These are phyloP conservation scores for Barnettozyma wickerhamii DNA, from an alignment of 805 yeast species.

Conservation along the genomic window DNA sequence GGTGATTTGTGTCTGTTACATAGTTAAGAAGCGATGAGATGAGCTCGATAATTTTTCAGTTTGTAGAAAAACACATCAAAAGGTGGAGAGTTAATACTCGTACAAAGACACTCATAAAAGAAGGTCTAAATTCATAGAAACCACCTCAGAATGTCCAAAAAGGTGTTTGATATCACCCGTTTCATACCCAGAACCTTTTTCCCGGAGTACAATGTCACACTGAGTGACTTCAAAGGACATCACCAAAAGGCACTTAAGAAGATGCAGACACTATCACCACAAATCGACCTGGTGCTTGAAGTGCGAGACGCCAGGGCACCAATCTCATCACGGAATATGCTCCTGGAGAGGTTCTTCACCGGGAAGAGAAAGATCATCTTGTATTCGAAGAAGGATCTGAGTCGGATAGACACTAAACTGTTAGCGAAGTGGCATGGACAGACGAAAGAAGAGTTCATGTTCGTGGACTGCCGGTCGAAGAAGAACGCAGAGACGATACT, in stretches of 20 bases:
- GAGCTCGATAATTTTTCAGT: background rate
- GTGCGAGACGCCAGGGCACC: conserved; percentile 91
- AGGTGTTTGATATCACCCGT: conserved; percentile 6
- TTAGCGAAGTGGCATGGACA: conserved; percentile 47
- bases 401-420: conserved; percentile 37
- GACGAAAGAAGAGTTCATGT: conserved; percentile 39
- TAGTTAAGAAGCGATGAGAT: conserved; percentile 2
- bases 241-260: conserved; percentile 73
- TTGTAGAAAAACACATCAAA: no score
- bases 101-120: no score
- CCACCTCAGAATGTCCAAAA: conserved; percentile 10
- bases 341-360: conserved; percentile 64
- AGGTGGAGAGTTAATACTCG: no score
- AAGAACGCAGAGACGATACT: conserved; percentile 49
- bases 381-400: conserved; percentile 73
- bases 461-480: conserved; percentile 53
- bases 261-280: conserved; percentile 68
- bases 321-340: conserved; percentile 69
- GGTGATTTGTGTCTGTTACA: no score
- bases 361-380: conserved; percentile 56
- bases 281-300: conserved; percentile 77
- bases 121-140: no score
- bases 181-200: conserved; percentile 71
- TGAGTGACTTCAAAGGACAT: conserved; percentile 87
- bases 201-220: conserved; percentile 64